Evolutionary conservation across 2,329 filamentous ascomycete species (phyloP), one percentile per base, ranked within the genome.

Genomic region (Cladosporium oxysporum): DNA sequence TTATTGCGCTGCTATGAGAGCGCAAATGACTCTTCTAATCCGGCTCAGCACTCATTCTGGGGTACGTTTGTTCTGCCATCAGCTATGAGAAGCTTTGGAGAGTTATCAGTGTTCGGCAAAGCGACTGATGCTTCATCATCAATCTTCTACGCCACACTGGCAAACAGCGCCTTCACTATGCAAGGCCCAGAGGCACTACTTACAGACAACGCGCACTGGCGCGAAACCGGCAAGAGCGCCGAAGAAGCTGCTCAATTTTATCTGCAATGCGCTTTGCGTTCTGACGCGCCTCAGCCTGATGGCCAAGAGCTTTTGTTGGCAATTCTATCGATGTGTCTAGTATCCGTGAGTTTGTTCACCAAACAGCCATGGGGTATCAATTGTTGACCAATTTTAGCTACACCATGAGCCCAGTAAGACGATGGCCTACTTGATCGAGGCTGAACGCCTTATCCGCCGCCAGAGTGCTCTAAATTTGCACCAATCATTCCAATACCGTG

Each of bases 81-180:
- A 5, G 59, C 59, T 21, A 62, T 62, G 59, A 44, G 59, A 3
- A 62, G 44, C 16, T 62, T 62, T 52, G 59, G 41, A 10, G 59
- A 62, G n/a, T 35, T 62, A 11, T 33, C 59, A 3, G 59, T 62
- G 11, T 62, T 62, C n/a, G 44, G 47, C 14, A 50, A 52, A 50
- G 41, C 59, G 2, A 23, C 41, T 4, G 44, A 62, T 37, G 26
- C 50, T 10, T 62, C 59, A 11, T 62, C 59, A 50, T 62, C 59
- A 14, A 31, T 62, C 6, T 62, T 62, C 28, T 62, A 62, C 59
- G 33, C 44, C 11, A 62, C 59, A 18, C n/a, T 62, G 21, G 59
- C 59, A 18, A 62, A 52, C 41, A 50, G 59, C n/a, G 59, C 59
- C 5, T 50, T 52, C 26, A 5, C 44, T 6, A 47, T 49, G 59